Evolutionary conservation across 495 filamentous ascomycete genomes (phyloP), one percentile per base, ranked within the genome.

Genomic region (Aspergillus indologenus): DNA sequence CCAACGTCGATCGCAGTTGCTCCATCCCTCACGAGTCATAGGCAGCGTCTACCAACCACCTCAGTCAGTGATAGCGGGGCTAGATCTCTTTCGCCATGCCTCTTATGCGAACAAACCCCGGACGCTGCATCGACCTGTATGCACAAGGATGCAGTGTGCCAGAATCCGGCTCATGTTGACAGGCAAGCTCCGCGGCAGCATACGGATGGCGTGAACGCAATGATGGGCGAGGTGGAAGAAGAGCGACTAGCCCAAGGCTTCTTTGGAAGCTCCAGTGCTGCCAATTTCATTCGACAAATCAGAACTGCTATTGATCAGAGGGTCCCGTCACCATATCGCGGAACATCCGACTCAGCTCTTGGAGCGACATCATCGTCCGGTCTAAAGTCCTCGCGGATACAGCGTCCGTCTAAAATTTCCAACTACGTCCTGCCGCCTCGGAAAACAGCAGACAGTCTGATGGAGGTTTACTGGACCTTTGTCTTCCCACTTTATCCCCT

Each of bases 401-500:
- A 64, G 40, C 59, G 22, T 29, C 44, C 53, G 2, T 54, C 60
- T 0, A 50, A 51, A 0, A 31, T 64, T 3, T 53, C 62, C 21
- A 64, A 68, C 53, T 77, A 75, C 53, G 66, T 76, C 22, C 62
- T 78, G 3, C 75, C 75, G 3, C 66, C 73, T 4, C 64, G 75
- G 18, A 75, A 74, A 54, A 71, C 64, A 34, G 75, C 75, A 0
- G 73, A 78, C 46, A 65, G 59, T 44, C 61, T 78, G 5, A 70
- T 78, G 67, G 63, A 64, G 11, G 65, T 75, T 0, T 78, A 78
- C 50, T 77, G 74, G 75, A 64, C 65, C 12, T 69, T 65, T 54
- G 74, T 78, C 3, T 75, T 77, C 58, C 70, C 71, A 0, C 60
- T 78, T 0, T 77, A 77, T 48, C 75, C 75, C 0, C 71, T 76